A percentile compares a stretch with the other conserved stretches of the same genome.
These are phyloP conservation scores for Trametes cinnabarina DNA, from an alignment of 768 basidiomycete genomes.

Conservation along the genomic window DNA sequence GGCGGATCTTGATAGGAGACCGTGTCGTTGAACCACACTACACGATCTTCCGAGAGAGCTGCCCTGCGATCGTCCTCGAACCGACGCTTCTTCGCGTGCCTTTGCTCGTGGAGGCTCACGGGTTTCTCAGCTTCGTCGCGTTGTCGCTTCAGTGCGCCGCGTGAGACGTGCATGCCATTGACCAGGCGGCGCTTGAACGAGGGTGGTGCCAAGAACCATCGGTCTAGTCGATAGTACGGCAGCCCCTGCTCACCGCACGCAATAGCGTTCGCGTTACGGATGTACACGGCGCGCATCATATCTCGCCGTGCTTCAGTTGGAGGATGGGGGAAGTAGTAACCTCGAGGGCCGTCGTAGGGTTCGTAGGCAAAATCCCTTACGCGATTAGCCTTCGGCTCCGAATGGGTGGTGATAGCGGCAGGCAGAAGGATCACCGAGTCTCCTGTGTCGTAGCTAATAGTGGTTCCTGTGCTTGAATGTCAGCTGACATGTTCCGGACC, in stretches of 20 bases:
- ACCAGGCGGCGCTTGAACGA: conserved; percentile 4
- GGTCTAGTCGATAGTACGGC: conserved; percentile 10
- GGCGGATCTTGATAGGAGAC: conserved; percentile 4
- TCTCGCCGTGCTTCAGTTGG: conserved; percentile 20
- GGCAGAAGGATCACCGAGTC: neutral
- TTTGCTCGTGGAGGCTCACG: neutral
- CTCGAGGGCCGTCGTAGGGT: conserved; percentile 16
- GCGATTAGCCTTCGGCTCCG: conserved; percentile 2
- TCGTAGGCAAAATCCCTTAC: conserved; percentile 30
- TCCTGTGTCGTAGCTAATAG: conserved; percentile 2
- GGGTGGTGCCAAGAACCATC: neutral
- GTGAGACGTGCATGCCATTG: neutral
- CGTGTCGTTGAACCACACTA: conserved; percentile 5
- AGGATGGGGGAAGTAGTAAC: conserved; percentile 23
- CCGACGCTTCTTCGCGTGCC: neutral
- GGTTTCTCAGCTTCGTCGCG: neutral
- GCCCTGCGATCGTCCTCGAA: conserved; percentile 12
- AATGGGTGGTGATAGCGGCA: neutral
- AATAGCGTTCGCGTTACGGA: conserved; percentile 18
- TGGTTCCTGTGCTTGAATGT: neutral
- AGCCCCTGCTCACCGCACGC: conserved; percentile 9
- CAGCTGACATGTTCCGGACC: too few species aligned
- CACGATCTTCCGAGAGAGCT: neutral
- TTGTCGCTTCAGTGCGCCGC: conserved; percentile 14
- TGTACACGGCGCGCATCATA: conserved; percentile 10